Conservation (phyloP, 2,329 filamentous ascomycete species). For the Cadophora luteo-olivacea region DNA sequence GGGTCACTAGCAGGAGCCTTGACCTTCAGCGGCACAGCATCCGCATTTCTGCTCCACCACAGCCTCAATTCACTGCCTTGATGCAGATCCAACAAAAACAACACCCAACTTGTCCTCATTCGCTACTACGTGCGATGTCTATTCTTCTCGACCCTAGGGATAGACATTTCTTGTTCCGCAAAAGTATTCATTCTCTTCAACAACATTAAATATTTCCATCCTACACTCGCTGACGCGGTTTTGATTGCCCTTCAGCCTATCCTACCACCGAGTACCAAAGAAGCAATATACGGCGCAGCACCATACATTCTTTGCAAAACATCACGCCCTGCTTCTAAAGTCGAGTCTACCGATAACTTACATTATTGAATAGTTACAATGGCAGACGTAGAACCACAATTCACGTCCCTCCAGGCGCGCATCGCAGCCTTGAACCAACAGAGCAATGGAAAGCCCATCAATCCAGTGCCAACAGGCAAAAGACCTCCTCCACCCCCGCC, state of each 20-base stretch:
- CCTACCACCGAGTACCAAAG: neutral
- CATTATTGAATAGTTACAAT: constrained; percentile 47
- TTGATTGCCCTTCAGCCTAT: neutral
- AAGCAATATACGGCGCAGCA: neutral
- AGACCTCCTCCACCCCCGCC: constrained; percentile 65
- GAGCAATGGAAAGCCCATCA: constrained; percentile 32
- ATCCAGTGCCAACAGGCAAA: constrained; percentile 49
- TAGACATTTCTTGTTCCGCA: neutral
- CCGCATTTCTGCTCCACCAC: neutral
- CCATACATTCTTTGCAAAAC: neutral
- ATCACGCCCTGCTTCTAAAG: neutral
- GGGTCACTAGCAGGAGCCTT: constrained; percentile 5
- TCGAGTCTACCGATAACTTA: neutral
- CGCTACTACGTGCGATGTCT: constrained; percentile 13
- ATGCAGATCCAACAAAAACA: neutral
- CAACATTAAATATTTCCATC: neutral
- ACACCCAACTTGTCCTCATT: neutral
- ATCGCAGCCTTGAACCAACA: constrained; percentile 66
- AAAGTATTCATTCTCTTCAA: neutral
- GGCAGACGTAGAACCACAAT: constrained; percentile 67
- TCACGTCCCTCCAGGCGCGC: constrained; percentile 65
- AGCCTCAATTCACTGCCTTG: constrained; percentile 20
- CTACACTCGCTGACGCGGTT: neutral
- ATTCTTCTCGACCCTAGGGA: neutral
- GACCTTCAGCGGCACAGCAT: constrained; percentile 14